These are phyloP conservation scores for Nannochloropsis granulata DNA, from an alignment of 108 stramenopile species.

Conservation along the genomic window DNA sequence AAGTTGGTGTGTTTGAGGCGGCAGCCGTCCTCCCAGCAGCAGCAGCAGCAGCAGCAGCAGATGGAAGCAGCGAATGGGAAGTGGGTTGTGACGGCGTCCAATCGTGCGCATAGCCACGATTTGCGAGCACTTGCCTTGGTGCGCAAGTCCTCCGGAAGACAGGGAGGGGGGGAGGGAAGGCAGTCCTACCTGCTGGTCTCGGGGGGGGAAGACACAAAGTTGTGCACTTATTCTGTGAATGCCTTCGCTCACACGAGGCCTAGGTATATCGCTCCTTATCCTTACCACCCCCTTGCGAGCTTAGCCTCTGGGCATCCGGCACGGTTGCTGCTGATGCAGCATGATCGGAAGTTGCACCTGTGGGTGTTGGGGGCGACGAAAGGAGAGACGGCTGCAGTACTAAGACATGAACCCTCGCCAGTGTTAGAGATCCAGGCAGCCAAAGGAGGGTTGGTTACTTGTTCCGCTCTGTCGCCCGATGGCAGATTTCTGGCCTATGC, in stretches of 20 bases:
- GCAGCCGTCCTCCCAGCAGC: constrained; percentile 40
- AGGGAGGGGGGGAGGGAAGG: background rate
- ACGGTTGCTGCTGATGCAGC: background rate
- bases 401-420: background rate
- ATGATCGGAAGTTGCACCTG: background rate
- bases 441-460: background rate
- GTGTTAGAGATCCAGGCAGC: background rate
- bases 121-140: constrained; percentile 56
- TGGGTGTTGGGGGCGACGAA: background rate
- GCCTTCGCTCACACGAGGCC: constrained; percentile 33
- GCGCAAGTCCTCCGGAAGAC: background rate
- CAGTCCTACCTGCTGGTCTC: constrained; percentile 52
- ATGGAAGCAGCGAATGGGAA: constrained; percentile 12
- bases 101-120: constrained; percentile 83
- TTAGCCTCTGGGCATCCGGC: background rate
- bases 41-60: constrained; percentile 12
- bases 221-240: constrained; percentile 55
- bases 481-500: background rate
- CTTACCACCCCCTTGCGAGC: background rate
- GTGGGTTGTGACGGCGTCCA: constrained; percentile 60
- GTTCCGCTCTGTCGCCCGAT: background rate
- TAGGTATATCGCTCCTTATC: background rate
- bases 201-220: constrained; percentile 70
- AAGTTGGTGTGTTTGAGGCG: constrained; percentile 43
- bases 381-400: background rate